phyloP scores from a whole-genome alignment of 2,329 filamentous ascomycete species.

The Cladosporium halotolerans region DNA sequence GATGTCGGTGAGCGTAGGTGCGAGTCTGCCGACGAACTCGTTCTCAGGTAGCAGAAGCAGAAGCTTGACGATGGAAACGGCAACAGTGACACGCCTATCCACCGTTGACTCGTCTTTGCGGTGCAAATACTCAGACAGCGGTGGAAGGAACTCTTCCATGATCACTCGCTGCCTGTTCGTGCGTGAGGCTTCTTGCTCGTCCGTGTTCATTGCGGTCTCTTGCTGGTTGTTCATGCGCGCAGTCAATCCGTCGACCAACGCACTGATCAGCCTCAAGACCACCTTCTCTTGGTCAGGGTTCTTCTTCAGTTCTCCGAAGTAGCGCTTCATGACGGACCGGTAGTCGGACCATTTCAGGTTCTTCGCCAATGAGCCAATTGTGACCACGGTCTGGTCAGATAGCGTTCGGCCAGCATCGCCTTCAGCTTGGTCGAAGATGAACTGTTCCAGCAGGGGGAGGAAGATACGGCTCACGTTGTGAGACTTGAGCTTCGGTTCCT shows the following conservation, averaged over 20 bases:
- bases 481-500: constrained; percentile 65
- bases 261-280: constrained; percentile 73
- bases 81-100: constrained; percentile 84
- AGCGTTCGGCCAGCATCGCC: constrained; percentile 75
- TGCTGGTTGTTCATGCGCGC: constrained; percentile 38
- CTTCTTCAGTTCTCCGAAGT: constrained; percentile 71
- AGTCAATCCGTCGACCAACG: constrained; percentile 67
- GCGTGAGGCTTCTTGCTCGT: constrained; percentile 8
- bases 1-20: constrained; percentile 81
- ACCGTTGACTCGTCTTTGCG: constrained; percentile 93
- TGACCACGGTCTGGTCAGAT: constrained; percentile 75
- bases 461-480: constrained; percentile 81
- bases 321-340: constrained; percentile 74
- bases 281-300: constrained; percentile 82
- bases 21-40: constrained; percentile 67
- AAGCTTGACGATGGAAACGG: constrained; percentile 81
- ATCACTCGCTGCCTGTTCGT: constrained; percentile 37
- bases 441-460: constrained; percentile 87
- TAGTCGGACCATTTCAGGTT: constrained; percentile 89
- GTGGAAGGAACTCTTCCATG: constrained; percentile 67
- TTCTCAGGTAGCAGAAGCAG: constrained; percentile 70
- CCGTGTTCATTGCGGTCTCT: constrained; percentile 9
- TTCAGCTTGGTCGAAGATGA: constrained; percentile 76
- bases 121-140: constrained; percentile 77
- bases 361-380: constrained; percentile 67